Base-by-base conservation (phyloP, 305 asterid species). In the Withania somnifera region DNA sequence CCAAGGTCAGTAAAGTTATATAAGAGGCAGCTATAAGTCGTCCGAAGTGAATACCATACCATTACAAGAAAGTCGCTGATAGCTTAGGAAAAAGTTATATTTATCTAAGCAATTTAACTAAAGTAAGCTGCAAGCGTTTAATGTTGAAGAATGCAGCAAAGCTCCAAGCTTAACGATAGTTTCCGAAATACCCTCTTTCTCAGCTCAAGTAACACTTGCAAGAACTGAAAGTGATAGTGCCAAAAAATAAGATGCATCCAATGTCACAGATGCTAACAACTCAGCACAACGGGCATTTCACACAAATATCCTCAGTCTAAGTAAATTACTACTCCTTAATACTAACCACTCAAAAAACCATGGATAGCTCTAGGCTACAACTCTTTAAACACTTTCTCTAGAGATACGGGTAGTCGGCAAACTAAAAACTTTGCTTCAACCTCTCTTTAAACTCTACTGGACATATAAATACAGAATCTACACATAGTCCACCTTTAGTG, bases 401-500 rank as follows among this genome's bases (percentile, higher is more conserved):
- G 68, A 24, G 24, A 47, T 11, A 64, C 19, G 57, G 87, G 83
- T 82, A 36, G 47, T 56, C 15, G 34, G 86, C 90, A 78, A 85
- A 79, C 86, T 86, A 88, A 87, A 88, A 81, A 47, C 52, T 26
- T 14, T 78, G 88, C 88, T 83, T 83, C 28, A 88, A 83, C 90
- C 90, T 87, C 86, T 85, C 93, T 81, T 79, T 78, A 53, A 81
- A 78, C 68, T 90, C 97, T 1, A 87, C 77, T 32, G 97, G 97
- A 86, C 83, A 89, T 83, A 95, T 86, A 19, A 85, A 24, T 36
- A 91, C 98, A 32, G 99, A 90, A 89, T 94, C 99, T 66, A 94
- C 94, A 87, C 95, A 95, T 15, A 95, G 91, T 1, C 99, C 99
- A 69, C 99, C 99, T 84, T 94, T 94, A 0, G 97, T 89, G 82